Evolutionary conservation across 2,329 filamentous ascomycete species (phyloP), one percentile per base, ranked within the genome.

Genomic region (Ophiostoma angusticollis): DNA sequence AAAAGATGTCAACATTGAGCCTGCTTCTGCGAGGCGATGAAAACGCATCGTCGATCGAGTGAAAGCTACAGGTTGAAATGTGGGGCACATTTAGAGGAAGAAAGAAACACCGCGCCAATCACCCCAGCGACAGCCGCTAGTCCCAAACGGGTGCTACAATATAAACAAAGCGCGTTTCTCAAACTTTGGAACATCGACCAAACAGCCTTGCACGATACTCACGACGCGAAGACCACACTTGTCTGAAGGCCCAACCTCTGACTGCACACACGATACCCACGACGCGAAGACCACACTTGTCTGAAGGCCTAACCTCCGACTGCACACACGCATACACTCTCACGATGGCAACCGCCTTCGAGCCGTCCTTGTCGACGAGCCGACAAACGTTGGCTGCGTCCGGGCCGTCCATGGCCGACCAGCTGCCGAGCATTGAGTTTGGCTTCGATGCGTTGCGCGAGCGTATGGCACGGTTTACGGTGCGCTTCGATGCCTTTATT

Each of bases 381-480:
- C 67, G 75, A 50, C 72, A 72, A 47, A 70, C 73, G 13, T 61
- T 73, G 46, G 66, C 71, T 22, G 66, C 74, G 29, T 63, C 66
- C 33, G 73, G 67, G 30, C 72, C 76, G 12, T 82, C 78, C 6
- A 75, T 84, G 6, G 67, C 60, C 30, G 81, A 86, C 56, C 75
- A 76, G 35, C 74, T 98, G 8, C 91, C 91, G 25, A 84, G 72
- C 56, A 83, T 93, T 59, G 86, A 94, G 60, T 96, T 98, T 58
- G 86, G 86, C 42, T 96, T 96, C 59, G 87, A 96, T 52, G 85
- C 95, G 50, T 63, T 98, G 55, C 87, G 89, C 61, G 85, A 89
- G 53, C 83, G 86, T 61, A 96, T 98, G 91, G 73, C 80, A 39
- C 84, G 83, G 47, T 98, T 98, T 58, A 95, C 83, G 0, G 72